Percentiles rank a stretch among this genome's conserved stretches.
phyloP scores from a whole-genome alignment of 768 basidiomycete species.

The Tubosaeta sp. region DNA sequence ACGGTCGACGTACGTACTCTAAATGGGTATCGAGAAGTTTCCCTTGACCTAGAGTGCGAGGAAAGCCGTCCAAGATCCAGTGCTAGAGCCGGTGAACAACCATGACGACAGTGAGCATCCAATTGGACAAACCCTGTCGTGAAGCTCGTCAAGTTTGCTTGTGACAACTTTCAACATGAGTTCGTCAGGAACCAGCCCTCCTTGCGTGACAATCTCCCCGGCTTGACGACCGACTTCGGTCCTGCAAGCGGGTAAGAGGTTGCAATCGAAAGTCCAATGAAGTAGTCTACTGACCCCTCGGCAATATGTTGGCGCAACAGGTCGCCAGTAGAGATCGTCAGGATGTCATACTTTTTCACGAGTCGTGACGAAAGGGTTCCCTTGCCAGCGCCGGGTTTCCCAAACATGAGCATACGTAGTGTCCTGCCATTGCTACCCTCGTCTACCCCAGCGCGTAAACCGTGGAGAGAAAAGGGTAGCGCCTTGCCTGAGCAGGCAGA shows the following conservation, averaged over 20 bases:
- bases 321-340: constrained; percentile 80
- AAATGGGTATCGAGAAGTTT: constrained; percentile 74
- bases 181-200: constrained; percentile 74
- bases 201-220: constrained; percentile 73
- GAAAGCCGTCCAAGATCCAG: constrained; percentile 93
- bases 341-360: constrained; percentile 75
- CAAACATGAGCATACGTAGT: constrained; percentile 54
- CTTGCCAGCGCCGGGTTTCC: constrained; percentile 72
- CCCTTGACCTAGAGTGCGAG: constrained; percentile 83
- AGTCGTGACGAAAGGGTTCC: constrained; percentile 77
- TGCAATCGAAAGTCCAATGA: neutral
- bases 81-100: constrained; percentile 42
- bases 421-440: constrained; percentile 19
- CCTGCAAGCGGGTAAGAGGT: constrained; percentile 28
- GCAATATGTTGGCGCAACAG: constrained; percentile 80
- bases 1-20: constrained; percentile 39
- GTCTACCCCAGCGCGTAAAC: constrained; percentile 31
- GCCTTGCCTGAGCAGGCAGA: constrained; percentile 37
- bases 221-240: constrained; percentile 72
- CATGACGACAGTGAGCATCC: neutral
- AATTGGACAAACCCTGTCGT: constrained; percentile 52
- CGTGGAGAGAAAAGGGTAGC: constrained; percentile 49
- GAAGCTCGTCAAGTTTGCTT: constrained; percentile 61
- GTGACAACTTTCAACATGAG: constrained; percentile 75
- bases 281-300: constrained; percentile 33